Evolutionary conservation across 2,329 filamentous ascomycete genomes (phyloP), one percentile per base, ranked within the genome.

Genomic region (Plectosphaerella plurivora): DNA sequence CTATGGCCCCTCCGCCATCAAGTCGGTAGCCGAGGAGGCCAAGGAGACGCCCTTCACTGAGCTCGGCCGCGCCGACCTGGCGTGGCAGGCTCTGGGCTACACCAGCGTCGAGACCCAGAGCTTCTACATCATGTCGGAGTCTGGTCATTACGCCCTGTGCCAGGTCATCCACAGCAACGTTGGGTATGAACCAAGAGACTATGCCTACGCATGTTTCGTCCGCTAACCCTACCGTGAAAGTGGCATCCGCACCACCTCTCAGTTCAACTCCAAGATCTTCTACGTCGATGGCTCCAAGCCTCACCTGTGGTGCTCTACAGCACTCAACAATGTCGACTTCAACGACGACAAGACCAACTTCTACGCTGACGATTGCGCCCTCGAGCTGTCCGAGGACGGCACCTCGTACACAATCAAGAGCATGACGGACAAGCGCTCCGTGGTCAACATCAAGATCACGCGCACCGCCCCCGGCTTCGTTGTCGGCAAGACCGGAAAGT

Each of bases 131-230:
- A 86, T 86, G 71, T 78, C 87, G 52, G 89, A 96, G 57, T 83
- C 77, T 55, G 94, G 94, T 49, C 79, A 86, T 57, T 71, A 92
- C 58, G 89, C 81, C 50, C 82, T 96, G 71, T 84, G 83, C 55
- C 94, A 99, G 78, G 81, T 97, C 72, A 96, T 99, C 69, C 96
- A 97, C 79, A 97, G 89, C 77, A 97, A 96, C 73, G 89, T 99
- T 68, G 88, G 84, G 92, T 97, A 85, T 72, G 87, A 47, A 48
- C 52, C 35, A 12, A 33, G 28, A 33, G 8, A 33, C 28, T 9
- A 33, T 9, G 28, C 11, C 8, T 33, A 10, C 28, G 28, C 11
- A 33, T 9, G 11, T 45, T 47, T 45, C 5, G 12, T 7, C 50
- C 57, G 51, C 63, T 65, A 36, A 60, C 55, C 48, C 53, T 12